Base-by-base conservation (phyloP, 1,139 yeast genomes). In the Hemisphaericaspora lyxosophila region DNA sequence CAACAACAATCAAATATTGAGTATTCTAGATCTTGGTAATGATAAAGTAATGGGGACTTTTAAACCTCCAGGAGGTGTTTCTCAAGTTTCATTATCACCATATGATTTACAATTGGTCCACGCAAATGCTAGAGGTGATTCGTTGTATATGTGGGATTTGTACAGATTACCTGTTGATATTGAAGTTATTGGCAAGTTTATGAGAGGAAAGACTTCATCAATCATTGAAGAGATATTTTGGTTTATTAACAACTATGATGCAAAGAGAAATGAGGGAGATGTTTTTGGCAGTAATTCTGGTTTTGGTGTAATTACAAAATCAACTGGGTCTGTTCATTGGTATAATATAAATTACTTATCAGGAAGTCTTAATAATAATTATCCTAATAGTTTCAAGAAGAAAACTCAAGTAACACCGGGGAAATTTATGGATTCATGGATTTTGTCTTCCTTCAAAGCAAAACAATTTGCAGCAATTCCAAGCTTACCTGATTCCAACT, bases 321-420 rank as follows among this genome's bases (percentile, higher is more conserved):
- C 70, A 6, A 66, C 76, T 17, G 89, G 89, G 0, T 76, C 85
- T 2, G 61, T 82, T 9, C 89, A 82, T 50, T 80, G 84, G 77
- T 82, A 78, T 56, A 67, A 69, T 44, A 60, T 65, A 36, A 69
- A 70, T 42, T 67, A 69, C 44, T 51, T 70, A 26, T 54, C 61
- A 12, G 72, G 72, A 2, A 62, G 59, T 36, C 52, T 53, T 33
- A 60, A 59, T 39, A 64, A 64, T 37, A 40, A 42, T 26, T 49
- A 40, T 33, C 67, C 66, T 7, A 60, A 59, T 33, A 42, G 42
- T 9, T 42, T 51, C 22, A 45, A 45, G n/a, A 45, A 41, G 36
- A 47, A 42, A 27, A 36, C 31, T 24, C 32, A 35, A 36, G 39
- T 42, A 30, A 44, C 43, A 7, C 16, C 31, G 4, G 36, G 36